Evolutionary conservation across 257 asterid species (phyloP).

Genomic region (Gentiana macrophylla): DNA sequence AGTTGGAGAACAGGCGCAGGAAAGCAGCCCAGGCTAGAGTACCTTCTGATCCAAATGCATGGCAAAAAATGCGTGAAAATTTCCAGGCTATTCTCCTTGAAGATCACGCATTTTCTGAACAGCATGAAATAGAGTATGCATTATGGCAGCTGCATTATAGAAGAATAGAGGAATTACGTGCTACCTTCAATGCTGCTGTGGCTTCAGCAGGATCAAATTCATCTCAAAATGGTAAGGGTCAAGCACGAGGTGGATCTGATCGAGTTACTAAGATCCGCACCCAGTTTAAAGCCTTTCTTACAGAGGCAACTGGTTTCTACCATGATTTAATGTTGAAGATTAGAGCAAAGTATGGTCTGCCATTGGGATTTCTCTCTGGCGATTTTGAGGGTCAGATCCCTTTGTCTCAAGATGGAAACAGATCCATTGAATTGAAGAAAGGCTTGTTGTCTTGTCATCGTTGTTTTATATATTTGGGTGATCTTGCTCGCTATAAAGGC

Average conservation of each 20-base stretch:
- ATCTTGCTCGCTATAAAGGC: constrained; percentile 90
- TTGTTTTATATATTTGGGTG: constrained; percentile 87
- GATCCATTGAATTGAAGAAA: constrained; percentile 55
- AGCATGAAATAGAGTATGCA: constrained; percentile 79
- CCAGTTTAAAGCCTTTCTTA: constrained; percentile 78
- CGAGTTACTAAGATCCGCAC: constrained; percentile 64
- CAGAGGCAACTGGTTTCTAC: constrained; percentile 93
- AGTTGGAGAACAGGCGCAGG: constrained; percentile 74
- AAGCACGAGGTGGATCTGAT: constrained; percentile 53
- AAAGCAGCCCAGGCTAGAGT: constrained; percentile 79
- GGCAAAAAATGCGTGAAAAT: constrained; percentile 95
- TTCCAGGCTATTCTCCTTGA: constrained; percentile 87
- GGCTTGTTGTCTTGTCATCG: constrained; percentile 87
- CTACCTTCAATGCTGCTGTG: constrained; percentile 55
- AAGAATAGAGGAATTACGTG: constrained; percentile 84
- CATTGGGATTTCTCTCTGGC: constrained; percentile 57
- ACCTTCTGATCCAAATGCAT: constrained; percentile 87
- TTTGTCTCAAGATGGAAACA: constrained; percentile 49
- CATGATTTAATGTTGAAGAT: constrained; percentile 91
- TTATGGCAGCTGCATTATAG: constrained; percentile 94
- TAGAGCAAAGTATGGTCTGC: constrained; percentile 71
- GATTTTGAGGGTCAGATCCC: constrained; percentile 51
- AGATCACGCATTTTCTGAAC: constrained; percentile 79
- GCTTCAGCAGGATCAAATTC: constrained; percentile 47
- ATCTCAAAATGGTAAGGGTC: constrained; percentile 64